Conservation (phyloP, 257 asterid species). For the Penstemon eatonii region DNA sequence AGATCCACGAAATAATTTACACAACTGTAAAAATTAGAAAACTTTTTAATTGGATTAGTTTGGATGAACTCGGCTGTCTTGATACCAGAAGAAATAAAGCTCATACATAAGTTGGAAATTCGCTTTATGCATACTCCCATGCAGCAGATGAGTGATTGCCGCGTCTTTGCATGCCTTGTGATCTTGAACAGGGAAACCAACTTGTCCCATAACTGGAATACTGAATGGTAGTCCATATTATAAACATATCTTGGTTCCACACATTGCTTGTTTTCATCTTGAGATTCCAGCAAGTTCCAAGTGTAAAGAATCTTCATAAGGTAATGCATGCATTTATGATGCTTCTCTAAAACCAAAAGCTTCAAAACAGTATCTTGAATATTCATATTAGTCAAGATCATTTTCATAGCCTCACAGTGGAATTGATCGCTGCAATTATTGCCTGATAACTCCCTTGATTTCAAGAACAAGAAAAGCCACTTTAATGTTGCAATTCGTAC, state of each 20-base stretch:
- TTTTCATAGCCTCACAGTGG: slow-evolving; percentile 41
- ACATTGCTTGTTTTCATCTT: slow-evolving; percentile 33
- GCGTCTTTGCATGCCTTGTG: slow-evolving; percentile 77
- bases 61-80: slow-evolving; percentile 31
- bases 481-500: slow-evolving; percentile 79
- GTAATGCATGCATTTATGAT: slow-evolving; percentile 73
- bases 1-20: slow-evolving; percentile 62
- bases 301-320: slow-evolving; percentile 75
- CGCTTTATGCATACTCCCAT: slow-evolving; percentile 81
- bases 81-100: slow-evolving; percentile 38
- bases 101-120: slow-evolving; percentile 43
- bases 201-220: slow-evolving; percentile 67
- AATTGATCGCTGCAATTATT: slow-evolving; percentile 32
- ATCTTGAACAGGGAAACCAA: slow-evolving; percentile 67
- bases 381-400: slow-evolving; percentile 50
- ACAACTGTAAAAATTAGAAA: slow-evolving; percentile 44
- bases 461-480: slow-evolving; percentile 75
- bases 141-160: slow-evolving; percentile 74
- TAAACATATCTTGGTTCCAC: slow-evolving; percentile 44
- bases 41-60: slow-evolving; percentile 30
- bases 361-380: slow-evolving; percentile 58
- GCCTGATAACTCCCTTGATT: slow-evolving; percentile 40
- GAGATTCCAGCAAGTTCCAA: slow-evolving; percentile 65
- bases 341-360: slow-evolving; percentile 70
- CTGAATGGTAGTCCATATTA: slow-evolving; percentile 53